phyloP scores from a whole-genome alignment of 257 asterid species.

The Solanum chilense region DNA sequence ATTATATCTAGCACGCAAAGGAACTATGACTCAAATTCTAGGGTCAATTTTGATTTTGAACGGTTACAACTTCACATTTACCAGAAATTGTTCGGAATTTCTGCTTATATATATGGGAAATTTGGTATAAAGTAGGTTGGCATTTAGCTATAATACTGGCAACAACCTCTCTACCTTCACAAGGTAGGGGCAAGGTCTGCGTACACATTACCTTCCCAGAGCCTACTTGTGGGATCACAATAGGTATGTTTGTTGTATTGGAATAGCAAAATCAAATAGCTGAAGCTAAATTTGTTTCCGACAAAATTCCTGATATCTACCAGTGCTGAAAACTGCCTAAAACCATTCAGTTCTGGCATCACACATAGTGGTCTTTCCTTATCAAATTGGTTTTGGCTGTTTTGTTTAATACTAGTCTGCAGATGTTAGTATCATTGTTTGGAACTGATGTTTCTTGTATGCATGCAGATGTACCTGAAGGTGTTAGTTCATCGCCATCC shows the following conservation, averaged over 20 bases:
- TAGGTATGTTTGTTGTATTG: not conserved
- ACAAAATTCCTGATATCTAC: not conserved
- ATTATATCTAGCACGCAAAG: not conserved
- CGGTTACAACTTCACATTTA: not conserved
- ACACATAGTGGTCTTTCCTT: not conserved
- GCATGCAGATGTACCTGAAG: slow-evolving; percentile 34
- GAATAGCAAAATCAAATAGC: not conserved
- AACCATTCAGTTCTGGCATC: not conserved
- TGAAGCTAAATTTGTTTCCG: not conserved
- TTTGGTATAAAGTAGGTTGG: not conserved
- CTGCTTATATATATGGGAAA: not conserved
- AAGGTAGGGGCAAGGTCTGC: not conserved
- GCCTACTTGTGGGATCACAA: not conserved
- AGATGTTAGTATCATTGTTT: not conserved
- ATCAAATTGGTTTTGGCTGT: not conserved
- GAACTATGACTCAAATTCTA: not conserved
- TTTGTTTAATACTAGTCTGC: not conserved
- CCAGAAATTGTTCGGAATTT: not conserved
- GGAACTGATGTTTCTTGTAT: not conserved
- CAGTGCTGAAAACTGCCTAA: not conserved
- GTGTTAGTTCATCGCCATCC: slow-evolving; percentile 19
- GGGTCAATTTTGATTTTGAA: not conserved
- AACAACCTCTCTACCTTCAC: not conserved
- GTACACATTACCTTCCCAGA: not conserved
- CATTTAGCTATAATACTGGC: not conserved